These are phyloP conservation scores for Colletotrichum aenigma DNA, from an alignment of 2,329 filamentous ascomycete species.

Conservation along the genomic window DNA sequence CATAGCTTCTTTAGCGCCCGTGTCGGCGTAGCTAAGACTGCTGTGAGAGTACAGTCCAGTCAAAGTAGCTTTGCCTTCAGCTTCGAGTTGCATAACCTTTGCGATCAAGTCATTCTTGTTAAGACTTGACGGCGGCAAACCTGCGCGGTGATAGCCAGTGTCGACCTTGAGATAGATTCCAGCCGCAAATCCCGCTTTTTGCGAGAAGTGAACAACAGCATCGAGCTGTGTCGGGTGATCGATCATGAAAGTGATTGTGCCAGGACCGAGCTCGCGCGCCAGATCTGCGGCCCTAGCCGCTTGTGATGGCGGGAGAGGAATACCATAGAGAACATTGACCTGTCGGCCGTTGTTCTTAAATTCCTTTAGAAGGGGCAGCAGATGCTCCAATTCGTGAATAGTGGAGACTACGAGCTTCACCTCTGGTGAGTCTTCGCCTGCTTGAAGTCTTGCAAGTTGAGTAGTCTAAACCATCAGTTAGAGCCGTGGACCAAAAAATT, in stretches of 20 bases:
- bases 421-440: conserved; percentile 43
- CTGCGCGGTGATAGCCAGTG: conserved; percentile 67
- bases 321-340: conserved; percentile 59
- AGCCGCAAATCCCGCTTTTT: conserved; percentile 30
- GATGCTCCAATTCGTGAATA: conserved; percentile 59
- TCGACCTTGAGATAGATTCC: conserved; percentile 66
- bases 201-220: conserved; percentile 30
- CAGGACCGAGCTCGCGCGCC: conserved; percentile 45
- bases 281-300: conserved; percentile 53
- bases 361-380: conserved; percentile 48
- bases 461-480: too few species aligned
- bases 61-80: conserved; percentile 1
- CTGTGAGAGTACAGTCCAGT: conserved; percentile 36
- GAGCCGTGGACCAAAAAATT: too few species aligned
- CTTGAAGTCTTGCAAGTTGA: conserved; percentile 59
- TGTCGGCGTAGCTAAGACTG: conserved; percentile 34
- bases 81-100: conserved; percentile 30
- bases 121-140: conserved; percentile 49
- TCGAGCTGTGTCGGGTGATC: conserved; percentile 58
- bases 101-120: conserved; percentile 41
- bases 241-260: conserved; percentile 57
- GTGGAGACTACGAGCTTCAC: conserved; percentile 65
- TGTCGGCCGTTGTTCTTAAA: conserved; percentile 12
- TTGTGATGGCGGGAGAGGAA: conserved; percentile 61
- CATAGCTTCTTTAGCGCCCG: conserved; percentile 30